These are phyloP conservation scores for Suillus brevipes DNA, from an alignment of 768 basidiomycete species.

Conservation along the genomic window DNA sequence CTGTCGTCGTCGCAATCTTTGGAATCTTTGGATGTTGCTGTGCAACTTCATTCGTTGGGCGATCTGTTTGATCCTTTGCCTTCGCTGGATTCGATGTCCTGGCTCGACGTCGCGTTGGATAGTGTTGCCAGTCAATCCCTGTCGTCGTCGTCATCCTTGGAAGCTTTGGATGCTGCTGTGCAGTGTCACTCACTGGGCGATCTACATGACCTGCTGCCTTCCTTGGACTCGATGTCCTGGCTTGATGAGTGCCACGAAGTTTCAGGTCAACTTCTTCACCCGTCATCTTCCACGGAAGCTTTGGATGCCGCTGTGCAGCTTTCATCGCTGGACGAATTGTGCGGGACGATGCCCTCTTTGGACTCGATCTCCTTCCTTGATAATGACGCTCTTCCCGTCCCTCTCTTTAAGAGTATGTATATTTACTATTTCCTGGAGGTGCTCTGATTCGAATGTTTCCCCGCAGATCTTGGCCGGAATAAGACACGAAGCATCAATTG, in stretches of 20 bases:
- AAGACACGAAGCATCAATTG: neutral
- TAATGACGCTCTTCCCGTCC: neutral
- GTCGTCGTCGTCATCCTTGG: neutral
- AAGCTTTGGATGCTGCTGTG: neutral
- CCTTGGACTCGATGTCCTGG: constrained; percentile 1
- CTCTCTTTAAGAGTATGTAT: neutral
- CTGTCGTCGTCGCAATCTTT: neutral
- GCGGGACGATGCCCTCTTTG: neutral
- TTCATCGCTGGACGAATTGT: neutral
- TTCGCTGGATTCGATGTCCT: neutral
- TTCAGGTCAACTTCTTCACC: neutral
- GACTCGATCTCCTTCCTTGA: constrained; percentile 1
- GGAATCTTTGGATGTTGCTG: neutral
- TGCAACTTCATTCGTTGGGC: neutral
- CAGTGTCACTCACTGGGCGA: neutral
- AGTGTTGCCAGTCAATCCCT: neutral
- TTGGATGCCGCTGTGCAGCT: neutral
- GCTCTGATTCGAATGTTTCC: neutral
- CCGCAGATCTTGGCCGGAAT: neutral
- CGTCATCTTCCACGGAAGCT: neutral
- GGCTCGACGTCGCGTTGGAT: neutral
- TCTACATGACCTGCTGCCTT: neutral
- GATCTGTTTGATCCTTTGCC: neutral
- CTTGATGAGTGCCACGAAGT: neutral
- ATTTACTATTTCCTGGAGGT: neutral